Evolutionary conservation across 345 rosid species (phyloP).

Genomic region (Alliaria petiolata): DNA sequence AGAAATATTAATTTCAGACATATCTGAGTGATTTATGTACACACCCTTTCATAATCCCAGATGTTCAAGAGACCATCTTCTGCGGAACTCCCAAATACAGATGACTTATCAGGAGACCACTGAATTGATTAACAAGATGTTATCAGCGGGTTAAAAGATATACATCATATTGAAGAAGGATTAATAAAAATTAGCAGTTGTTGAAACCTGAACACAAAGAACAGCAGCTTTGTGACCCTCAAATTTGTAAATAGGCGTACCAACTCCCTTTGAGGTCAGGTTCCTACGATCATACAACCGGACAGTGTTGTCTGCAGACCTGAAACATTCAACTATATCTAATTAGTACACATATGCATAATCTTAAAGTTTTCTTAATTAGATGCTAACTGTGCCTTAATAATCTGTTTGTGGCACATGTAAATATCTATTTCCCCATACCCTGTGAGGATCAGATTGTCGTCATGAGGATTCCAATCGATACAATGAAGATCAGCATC

Average conservation of each 20-base stretch:
- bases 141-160: background rate
- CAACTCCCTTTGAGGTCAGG: conserved; percentile 67
- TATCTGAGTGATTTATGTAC: conserved; percentile 4
- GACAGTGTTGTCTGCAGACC: conserved; percentile 95
- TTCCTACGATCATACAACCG: conserved; percentile 89
- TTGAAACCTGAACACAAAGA: conserved; percentile 80
- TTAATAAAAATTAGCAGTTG: background rate
- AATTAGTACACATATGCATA: background rate
- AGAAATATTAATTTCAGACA: background rate
- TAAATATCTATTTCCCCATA: conserved; percentile 27
- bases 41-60: conserved; percentile 38
- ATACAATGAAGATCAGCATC: conserved; percentile 97
- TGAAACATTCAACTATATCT: conserved; percentile 24
- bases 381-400: background rate
- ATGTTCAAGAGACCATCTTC: conserved; percentile 41
- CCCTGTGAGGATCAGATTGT: conserved; percentile 92
- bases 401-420: background rate
- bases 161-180: background rate
- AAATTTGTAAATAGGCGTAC: conserved; percentile 64
- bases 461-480: conserved; percentile 94
- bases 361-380: background rate
- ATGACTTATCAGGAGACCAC: conserved; percentile 44
- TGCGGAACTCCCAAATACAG: conserved; percentile 37
- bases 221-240: conserved; percentile 84
- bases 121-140: conserved; percentile 7